Evolutionary conservation across 75 land plant species (phyloP).

Genomic region (Picea sitchensis): DNA sequence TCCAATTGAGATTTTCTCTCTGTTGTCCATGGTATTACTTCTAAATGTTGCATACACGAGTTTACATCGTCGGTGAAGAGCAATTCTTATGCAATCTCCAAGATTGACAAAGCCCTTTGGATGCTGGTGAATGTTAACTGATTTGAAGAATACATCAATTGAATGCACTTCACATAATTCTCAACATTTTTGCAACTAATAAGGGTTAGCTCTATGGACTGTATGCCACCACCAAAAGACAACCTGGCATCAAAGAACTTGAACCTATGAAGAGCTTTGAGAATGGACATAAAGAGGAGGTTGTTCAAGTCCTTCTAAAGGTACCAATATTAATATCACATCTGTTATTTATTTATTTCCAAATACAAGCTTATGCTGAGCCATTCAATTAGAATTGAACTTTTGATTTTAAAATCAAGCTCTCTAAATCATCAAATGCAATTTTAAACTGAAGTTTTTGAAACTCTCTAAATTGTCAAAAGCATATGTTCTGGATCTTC

Average conservation of each 20-base stretch:
- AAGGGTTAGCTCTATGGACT: conserved; percentile 23
- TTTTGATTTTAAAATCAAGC: neutral
- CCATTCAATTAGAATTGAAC: neutral
- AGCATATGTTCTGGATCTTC: neutral
- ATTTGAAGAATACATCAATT: conserved; percentile 28
- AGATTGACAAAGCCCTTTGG: conserved; percentile 29
- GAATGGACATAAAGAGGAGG: conserved; percentile 24
- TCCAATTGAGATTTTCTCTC: conserved; percentile 16
- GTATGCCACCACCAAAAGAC: conserved; percentile 4
- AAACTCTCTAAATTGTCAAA: neutral
- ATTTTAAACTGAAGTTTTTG: neutral
- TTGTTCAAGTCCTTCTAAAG: conserved; percentile 15
- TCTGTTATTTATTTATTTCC: conserved; percentile 31
- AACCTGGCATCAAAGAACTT: conserved; percentile 41
- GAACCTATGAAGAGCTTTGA: conserved; percentile 15
- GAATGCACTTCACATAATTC: conserved; percentile 23
- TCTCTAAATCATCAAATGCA: neutral
- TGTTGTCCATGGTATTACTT: conserved; percentile 28
- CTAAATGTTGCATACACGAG: conserved; percentile 38
- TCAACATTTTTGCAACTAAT: conserved; percentile 19
- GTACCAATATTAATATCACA: conserved; percentile 19
- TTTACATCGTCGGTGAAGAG: conserved; percentile 32
- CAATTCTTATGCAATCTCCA: conserved; percentile 38
- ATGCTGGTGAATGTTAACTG: conserved; percentile 21
- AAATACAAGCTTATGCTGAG: neutral